Evolutionary conservation across 208 protist genomes (phyloP), one percentile per base, ranked within the genome.

Genomic region (Acanthamoeba lenticulata): DNA sequence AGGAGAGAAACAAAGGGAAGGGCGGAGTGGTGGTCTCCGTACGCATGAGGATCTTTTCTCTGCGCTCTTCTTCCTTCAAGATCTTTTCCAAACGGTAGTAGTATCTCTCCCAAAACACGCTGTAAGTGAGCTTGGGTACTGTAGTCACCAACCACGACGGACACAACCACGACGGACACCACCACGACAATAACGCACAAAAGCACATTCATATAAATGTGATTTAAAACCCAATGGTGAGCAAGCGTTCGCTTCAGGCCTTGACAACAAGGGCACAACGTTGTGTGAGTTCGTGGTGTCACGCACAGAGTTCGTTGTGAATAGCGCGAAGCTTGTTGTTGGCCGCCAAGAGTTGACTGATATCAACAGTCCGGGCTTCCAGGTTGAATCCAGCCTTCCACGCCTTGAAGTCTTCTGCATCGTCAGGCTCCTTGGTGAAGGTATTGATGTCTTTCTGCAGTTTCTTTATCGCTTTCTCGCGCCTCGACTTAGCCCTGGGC

Each of bases 31-130:
- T 42, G 11, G 9, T 57, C 17, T 45, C 6, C 91, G 49, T 67
- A 94, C 91, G 74, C 62, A 49, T 52, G n/a, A 94, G 57, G 6
- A 94, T 94, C 45, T 94, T 88, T 29, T 81, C 81, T 65, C 91
- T 81, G 49, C 91, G 49, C 27, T 83, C 81, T 44, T 94, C 91
- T 44, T 94, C 91, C 45, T 94, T 88, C 17, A 90, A 36, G 5
- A 94, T 38, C 91, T 94, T 94, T 29, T 94, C 77, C 32, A 83
- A 44, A 27, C 45, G 74, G 47, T 94, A 93, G 57, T 65, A 93
- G 89, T 93, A 93, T 24, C 89, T 34, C 57, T 93, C 89, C 89
- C 89, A 93, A 29, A 93, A 93, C 44, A 65, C 52, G 32, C 13
- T 42, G 34, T 93, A 93, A 34, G 69, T 85, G 13, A 85, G 47